These are phyloP conservation scores for Phytophthora palmivora DNA, from an alignment of 352 stramenopile genomes.

Conservation along the genomic window DNA sequence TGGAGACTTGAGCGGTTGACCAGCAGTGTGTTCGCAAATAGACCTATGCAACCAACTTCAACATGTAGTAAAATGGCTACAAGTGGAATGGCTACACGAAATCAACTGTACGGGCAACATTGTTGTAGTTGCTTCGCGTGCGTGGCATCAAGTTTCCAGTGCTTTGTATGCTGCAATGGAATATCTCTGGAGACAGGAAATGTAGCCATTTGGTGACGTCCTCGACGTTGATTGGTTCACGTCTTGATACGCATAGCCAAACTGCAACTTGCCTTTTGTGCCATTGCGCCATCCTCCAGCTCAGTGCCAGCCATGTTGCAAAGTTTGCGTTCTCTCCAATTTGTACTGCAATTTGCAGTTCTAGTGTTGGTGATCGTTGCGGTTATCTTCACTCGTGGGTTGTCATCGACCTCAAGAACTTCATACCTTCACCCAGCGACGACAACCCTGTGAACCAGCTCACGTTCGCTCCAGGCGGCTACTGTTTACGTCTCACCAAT, in stretches of 20 bases:
- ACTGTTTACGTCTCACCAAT: conserved; percentile 50
- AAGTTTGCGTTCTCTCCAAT: conserved; percentile 25
- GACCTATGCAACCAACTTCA: conserved; percentile 21
- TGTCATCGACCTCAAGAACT: conserved; percentile 34
- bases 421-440: not conserved
- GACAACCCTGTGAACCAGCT: conserved; percentile 25
- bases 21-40: conserved; percentile 18
- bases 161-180: no score
- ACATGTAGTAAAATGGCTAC: not conserved
- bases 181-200: no score
- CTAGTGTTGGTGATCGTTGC: conserved; percentile 38
- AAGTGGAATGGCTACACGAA: not conserved
- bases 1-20: not conserved
- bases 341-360: conserved; percentile 37
- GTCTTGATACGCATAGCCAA: conserved; percentile 25
- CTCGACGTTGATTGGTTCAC: conserved; percentile 32
- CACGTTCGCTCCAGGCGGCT: conserved; percentile 51
- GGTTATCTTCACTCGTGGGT: conserved; percentile 43
- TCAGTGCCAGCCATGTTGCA: conserved; percentile 16
- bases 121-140: not conserved
- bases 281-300: conserved; percentile 5
- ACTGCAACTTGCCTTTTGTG: conserved; percentile 9
- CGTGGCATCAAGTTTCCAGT: no score
- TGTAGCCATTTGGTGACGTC: conserved; percentile 23
- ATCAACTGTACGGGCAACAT: no score